Evolutionary conservation across 345 rosid genomes (phyloP), one percentile per base, ranked within the genome.

Genomic region (Corymbia maculata): DNA sequence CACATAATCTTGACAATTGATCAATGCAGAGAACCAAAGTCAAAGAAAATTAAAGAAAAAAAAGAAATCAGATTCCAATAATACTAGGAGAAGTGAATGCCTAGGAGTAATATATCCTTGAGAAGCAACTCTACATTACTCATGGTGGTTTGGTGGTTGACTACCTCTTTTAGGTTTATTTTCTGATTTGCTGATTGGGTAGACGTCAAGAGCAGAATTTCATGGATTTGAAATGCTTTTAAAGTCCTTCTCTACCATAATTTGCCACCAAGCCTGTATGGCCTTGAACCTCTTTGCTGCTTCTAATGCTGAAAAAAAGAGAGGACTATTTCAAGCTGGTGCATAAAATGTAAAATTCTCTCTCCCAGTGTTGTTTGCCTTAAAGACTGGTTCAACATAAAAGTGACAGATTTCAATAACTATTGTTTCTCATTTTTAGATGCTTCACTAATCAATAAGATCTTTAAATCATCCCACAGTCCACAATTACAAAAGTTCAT

Each of bases 261-360:
- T 94, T 92, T 89, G 97, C 99, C 99, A 97, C 99, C 99, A 96
- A 87, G 97, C 94, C 90, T 93, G 96, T 86, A 97, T 94, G 64
- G 97, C 97, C 89, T 91, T 94, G 91, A 95, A 97, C 88, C 89
- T 96, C 89, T 90, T 94, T 10, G 93, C 92, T 89, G 97, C 95
- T 91, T 94, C 99, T 97, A 93, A 90, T 91, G 85, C 68, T 85
- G 86, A 15, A 59, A 82, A 32, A 21, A 15, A 55, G 14, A 45
- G 88, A 4, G 16, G 47, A 47, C 26, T 51, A 47, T 22, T 82
- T 28, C n/a, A 47, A 79, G 85, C 50, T 30, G 21, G 51, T 24
- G 85, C 85, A 82, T 26, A 19, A 47, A 82, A 82, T 82, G 52
- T 30, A 59, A 24, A 59, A 24, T 10, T 59, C 66, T 24, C 66